Percentiles rank a stretch among this genome's conserved stretches.
phyloP scores from a whole-genome alignment of 805 yeast genomes.

The Nakazawaea ambrosiae region DNA sequence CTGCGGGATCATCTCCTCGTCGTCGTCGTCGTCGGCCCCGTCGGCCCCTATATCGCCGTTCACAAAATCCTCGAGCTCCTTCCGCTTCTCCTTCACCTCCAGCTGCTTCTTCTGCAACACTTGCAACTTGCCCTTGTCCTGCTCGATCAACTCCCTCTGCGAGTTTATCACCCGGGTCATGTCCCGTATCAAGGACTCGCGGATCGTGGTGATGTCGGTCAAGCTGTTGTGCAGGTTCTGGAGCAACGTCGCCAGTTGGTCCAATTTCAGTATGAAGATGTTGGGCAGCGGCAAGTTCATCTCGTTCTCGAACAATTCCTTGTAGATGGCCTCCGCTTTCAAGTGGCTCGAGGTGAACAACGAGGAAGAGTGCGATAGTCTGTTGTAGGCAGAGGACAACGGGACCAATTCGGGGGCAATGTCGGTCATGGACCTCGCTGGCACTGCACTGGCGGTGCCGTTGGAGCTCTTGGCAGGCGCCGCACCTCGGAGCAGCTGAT shows the following conservation, averaged over 20 bases:
- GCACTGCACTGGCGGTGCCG: not conserved
- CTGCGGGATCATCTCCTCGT: slow-evolving; percentile 17
- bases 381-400: slow-evolving; percentile 17
- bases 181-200: slow-evolving; percentile 18
- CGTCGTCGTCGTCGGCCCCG: slow-evolving; percentile 12
- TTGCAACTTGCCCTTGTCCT: slow-evolving; percentile 18
- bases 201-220: slow-evolving; percentile 13
- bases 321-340: slow-evolving; percentile 18
- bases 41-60: not conserved
- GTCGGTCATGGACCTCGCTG: slow-evolving; percentile 9
- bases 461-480: not conserved
- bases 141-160: slow-evolving; percentile 24
- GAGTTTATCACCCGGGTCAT: slow-evolving; percentile 20
- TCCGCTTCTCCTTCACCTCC: slow-evolving; percentile 15
- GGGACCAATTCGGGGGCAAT: slow-evolving; percentile 20
- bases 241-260: slow-evolving; percentile 13
- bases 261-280: slow-evolving; percentile 19
- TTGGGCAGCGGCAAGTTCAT: slow-evolving; percentile 24
- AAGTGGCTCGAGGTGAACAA: slow-evolving; percentile 14
- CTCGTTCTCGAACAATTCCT: slow-evolving; percentile 20
- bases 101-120: slow-evolving; percentile 14
- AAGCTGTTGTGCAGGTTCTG: slow-evolving; percentile 12
- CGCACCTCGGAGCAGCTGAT: not conserved
- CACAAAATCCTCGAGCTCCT: slow-evolving; percentile 18
- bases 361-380: slow-evolving; percentile 17